Evolutionary conservation across 768 basidiomycete genomes (phyloP).

Genomic region (Tylopilus vinaceipallidus): DNA sequence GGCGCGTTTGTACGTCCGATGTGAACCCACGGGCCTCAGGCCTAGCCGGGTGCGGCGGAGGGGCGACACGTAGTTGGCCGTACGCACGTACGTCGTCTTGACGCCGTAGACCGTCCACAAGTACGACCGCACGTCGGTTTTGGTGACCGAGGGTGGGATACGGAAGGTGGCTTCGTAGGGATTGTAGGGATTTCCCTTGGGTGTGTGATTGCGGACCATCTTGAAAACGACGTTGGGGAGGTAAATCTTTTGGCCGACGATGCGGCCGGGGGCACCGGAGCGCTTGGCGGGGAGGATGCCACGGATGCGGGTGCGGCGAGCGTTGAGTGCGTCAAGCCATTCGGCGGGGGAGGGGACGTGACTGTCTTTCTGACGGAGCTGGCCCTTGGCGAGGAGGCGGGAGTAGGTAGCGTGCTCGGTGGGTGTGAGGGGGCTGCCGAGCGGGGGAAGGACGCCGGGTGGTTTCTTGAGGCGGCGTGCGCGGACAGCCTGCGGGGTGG

Average conservation of each 20-base stretch:
- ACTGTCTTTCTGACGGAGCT: constrained; percentile 39
- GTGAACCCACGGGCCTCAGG: constrained; percentile 31
- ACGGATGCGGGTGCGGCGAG: constrained; percentile 62
- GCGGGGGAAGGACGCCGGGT: constrained; percentile 36
- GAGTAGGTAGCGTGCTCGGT: constrained; percentile 61
- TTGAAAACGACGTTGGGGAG: constrained; percentile 85
- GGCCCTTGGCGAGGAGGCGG: constrained; percentile 53
- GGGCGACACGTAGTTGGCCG: constrained; percentile 82
- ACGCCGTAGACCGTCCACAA: constrained; percentile 84
- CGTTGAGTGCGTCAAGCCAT: constrained; percentile 58
- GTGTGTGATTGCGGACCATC: constrained; percentile 82
- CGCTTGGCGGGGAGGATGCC: constrained; percentile 47
- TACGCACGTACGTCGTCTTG: constrained; percentile 89
- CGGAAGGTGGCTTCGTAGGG: constrained; percentile 95
- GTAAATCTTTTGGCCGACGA: constrained; percentile 82
- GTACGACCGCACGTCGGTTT: constrained; percentile 88
- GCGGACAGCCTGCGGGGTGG: constrained; percentile 72
- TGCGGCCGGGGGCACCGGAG: constrained; percentile 38
- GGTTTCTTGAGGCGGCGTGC: constrained; percentile 58
- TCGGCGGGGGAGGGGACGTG: constrained; percentile 46
- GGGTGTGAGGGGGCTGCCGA: constrained; percentile 58
- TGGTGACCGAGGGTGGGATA: constrained; percentile 84
- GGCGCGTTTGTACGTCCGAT: constrained; percentile 83
- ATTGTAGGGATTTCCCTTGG: constrained; percentile 77
- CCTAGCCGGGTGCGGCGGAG: constrained; percentile 31